Percentiles rank a stretch among this genome's conserved stretches.
phyloP scores from a whole-genome alignment of 257 asterid species.

The Orobanche coerulescens region DNA sequence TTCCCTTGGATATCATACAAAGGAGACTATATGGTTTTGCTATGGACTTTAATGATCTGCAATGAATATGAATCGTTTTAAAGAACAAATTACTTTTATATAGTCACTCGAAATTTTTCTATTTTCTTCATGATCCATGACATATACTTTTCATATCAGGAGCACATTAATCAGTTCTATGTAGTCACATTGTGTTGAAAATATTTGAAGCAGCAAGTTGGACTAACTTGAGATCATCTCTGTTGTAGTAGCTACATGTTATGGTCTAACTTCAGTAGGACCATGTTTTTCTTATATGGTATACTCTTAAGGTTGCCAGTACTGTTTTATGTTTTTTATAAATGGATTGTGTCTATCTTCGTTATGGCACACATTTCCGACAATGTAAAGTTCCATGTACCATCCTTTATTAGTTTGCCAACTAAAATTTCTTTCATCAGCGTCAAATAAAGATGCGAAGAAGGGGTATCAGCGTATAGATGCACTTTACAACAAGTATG shows the following conservation, averaged over 20 bases:
- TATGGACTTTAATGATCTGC: slow-evolving; percentile 13
- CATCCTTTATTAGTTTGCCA: neutral
- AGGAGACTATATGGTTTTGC: slow-evolving; percentile 7
- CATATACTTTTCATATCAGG: slow-evolving; percentile 1
- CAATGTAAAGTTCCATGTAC: slow-evolving; percentile 2
- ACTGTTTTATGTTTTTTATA: neutral
- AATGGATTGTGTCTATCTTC: neutral
- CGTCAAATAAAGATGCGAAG: slow-evolving; percentile 59
- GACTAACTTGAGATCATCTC: neutral
- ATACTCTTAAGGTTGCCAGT: neutral
- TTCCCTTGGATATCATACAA: neutral
- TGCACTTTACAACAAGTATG: slow-evolving; percentile 52
- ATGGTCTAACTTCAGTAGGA: slow-evolving; percentile 1
- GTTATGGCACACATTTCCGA: neutral
- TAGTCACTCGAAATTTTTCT: neutral
- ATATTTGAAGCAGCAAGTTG: neutral
- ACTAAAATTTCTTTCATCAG: slow-evolving; percentile 27
- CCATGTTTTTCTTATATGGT: neutral
- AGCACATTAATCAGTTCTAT: neutral
- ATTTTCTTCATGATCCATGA: slow-evolving; percentile 15
- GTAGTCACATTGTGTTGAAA: slow-evolving; percentile 1
- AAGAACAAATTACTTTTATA: slow-evolving; percentile 1
- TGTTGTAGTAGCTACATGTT: neutral
- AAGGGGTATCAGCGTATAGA: slow-evolving; percentile 62
- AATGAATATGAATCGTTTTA: slow-evolving; percentile 2